Conservation (phyloP, 1,139 yeast species). For the Candida buenavistaensis region DNA sequence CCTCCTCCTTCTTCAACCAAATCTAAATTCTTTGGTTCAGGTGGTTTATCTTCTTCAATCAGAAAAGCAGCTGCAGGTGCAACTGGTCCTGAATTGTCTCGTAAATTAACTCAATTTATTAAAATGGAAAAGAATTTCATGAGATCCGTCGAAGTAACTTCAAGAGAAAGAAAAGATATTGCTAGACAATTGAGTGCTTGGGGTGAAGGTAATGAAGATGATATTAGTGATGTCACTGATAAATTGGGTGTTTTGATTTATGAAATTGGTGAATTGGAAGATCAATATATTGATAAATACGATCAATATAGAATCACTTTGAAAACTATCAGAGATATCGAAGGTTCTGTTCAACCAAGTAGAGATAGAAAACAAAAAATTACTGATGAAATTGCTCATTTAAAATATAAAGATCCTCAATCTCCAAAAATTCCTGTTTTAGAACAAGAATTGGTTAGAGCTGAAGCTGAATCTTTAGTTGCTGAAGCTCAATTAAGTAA, state of each 20-base stretch:
- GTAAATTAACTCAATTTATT: constrained; percentile 85
- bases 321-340: constrained; percentile 94
- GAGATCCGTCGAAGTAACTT: constrained; percentile 90
- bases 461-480: constrained; percentile 97
- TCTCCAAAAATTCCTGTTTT: constrained; percentile 92
- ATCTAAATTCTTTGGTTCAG: constrained; percentile 80
- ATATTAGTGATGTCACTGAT: constrained; percentile 95
- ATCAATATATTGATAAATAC: constrained; percentile 95
- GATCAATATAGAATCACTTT: constrained; percentile 96
- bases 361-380: constrained; percentile 97
- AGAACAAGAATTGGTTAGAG: constrained; percentile 98
- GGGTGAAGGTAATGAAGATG: constrained; percentile 99
- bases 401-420: constrained; percentile 97
- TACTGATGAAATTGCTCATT: constrained; percentile 95
- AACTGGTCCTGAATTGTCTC: constrained; percentile 91
- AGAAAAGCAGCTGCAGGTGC: constrained; percentile 91
- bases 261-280: constrained; percentile 97
- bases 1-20: constrained; percentile 87
- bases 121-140: constrained; percentile 96
- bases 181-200: constrained; percentile 94
- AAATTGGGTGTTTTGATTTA: constrained; percentile 92
- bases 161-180: constrained; percentile 93
- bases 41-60: constrained; percentile 77
- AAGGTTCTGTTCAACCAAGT: constrained; percentile 96
- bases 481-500: constrained; percentile 98